Evolutionary conservation across 305 asterid genomes (phyloP).

Genomic region (Lippia alba): DNA sequence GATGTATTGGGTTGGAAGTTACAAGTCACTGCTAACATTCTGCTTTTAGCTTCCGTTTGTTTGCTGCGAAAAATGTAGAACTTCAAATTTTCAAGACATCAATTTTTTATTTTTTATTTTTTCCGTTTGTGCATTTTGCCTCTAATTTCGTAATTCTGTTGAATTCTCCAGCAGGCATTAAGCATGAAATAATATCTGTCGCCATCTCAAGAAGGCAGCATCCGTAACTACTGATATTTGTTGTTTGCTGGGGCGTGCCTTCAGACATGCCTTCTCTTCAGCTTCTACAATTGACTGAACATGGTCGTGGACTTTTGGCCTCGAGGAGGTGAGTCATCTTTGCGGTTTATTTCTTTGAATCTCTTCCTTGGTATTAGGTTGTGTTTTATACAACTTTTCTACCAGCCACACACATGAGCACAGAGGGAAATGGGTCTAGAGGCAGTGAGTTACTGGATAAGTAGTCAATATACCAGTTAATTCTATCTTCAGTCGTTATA

Average conservation of each 20-base stretch:
- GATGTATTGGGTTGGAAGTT: conserved; percentile 19
- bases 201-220: conserved; percentile 41
- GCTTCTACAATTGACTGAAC: conserved; percentile 95
- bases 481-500: not conserved
- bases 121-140: not conserved
- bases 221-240: conserved; percentile 43
- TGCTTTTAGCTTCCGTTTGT: conserved; percentile 6
- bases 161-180: conserved; percentile 37
- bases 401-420: not conserved
- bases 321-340: conserved; percentile 76
- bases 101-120: not conserved
- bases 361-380: conserved; percentile 13
- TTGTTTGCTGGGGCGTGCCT: conserved; percentile 48
- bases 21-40: conserved; percentile 19
- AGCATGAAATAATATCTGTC: conserved; percentile 40
- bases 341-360: conserved; percentile 18
- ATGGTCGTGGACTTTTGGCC: conserved; percentile 88
- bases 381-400: not conserved
- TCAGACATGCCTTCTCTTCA: conserved; percentile 90
- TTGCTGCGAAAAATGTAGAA: conserved; percentile 13
- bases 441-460: not conserved
- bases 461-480: not conserved
- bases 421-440: not conserved
- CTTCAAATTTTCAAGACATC: conserved; percentile 5
- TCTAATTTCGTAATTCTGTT: conserved; percentile 22